Conservation (phyloP, 2,329 filamentous ascomycete genomes). For the Phyllosticta citribraziliensis region DNA sequence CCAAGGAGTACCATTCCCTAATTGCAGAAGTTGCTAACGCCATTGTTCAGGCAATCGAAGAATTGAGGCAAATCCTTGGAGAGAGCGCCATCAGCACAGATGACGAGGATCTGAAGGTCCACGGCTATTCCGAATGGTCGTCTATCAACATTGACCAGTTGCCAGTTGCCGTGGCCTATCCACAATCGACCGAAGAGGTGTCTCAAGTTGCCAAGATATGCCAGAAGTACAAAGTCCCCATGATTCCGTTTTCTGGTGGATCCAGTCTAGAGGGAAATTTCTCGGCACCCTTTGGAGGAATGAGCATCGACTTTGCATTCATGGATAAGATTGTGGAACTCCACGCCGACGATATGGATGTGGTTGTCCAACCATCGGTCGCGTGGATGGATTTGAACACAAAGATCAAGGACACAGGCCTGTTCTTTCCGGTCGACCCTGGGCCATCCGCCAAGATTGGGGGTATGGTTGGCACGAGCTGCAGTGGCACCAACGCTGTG, state of each 20-base stretch:
- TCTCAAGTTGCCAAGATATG: slow-evolving; percentile 59
- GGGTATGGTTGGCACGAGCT: slow-evolving; percentile 73
- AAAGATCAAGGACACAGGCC: slow-evolving; percentile 58
- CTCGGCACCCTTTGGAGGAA: slow-evolving; percentile 72
- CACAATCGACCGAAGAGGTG: slow-evolving; percentile 55
- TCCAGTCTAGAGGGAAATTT: slow-evolving; percentile 86
- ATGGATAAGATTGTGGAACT: slow-evolving; percentile 78
- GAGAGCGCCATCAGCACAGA: slow-evolving; percentile 54
- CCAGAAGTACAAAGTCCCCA: slow-evolving; percentile 67
- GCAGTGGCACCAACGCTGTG: slow-evolving; percentile 66
- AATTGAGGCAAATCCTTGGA: slow-evolving; percentile 44
- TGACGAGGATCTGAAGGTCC: slow-evolving; percentile 51
- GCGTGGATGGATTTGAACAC: slow-evolving; percentile 89
- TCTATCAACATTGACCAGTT: slow-evolving; percentile 54
- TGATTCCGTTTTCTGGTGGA: slow-evolving; percentile 77
- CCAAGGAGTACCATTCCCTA: background rate
- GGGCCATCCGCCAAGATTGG: slow-evolving; percentile 67
- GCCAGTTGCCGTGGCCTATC: slow-evolving; percentile 57
- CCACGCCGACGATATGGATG: slow-evolving; percentile 81
- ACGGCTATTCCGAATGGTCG: slow-evolving; percentile 64
- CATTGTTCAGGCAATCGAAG: slow-evolving; percentile 41
- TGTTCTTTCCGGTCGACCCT: slow-evolving; percentile 89
- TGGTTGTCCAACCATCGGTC: slow-evolving; percentile 83
- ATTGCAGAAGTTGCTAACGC: background rate
- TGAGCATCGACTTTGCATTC: slow-evolving; percentile 79